Evolutionary conservation across 805 yeast genomes (phyloP).

Genomic region (Isabelozyma rhagii): DNA sequence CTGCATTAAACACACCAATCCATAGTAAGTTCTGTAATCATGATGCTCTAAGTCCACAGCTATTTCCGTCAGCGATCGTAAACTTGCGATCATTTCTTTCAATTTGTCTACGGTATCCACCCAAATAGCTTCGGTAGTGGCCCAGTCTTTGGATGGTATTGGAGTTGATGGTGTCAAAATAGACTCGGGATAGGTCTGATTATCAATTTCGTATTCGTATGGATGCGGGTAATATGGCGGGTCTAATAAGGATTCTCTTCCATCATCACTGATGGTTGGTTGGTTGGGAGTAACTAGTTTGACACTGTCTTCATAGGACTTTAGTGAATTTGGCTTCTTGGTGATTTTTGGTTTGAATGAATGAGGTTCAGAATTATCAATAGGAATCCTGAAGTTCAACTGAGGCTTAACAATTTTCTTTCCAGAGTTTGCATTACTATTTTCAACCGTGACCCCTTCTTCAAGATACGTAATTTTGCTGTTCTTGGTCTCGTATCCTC

Average conservation of each 20-base stretch:
- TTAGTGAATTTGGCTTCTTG: constrained; percentile 68
- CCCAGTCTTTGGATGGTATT: constrained; percentile 62
- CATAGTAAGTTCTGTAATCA: constrained; percentile 85
- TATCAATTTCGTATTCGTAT: constrained; percentile 68
- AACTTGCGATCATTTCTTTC: constrained; percentile 49
- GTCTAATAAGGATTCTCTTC: constrained; percentile 29
- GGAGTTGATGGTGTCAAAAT: constrained; percentile 43
- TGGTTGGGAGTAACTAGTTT: constrained; percentile 25
- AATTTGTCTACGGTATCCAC: constrained; percentile 60
- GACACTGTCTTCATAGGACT: constrained; percentile 52
- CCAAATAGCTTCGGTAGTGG: constrained; percentile 61
- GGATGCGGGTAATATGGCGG: constrained; percentile 77
- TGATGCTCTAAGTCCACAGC: constrained; percentile 98
- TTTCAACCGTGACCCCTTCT: constrained; percentile 24
- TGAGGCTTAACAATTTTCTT: constrained; percentile 66
- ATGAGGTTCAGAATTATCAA: constrained; percentile 63
- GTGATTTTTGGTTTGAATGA: constrained; percentile 79
- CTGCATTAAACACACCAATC: constrained; percentile 91
- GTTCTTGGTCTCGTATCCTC: constrained; percentile 8
- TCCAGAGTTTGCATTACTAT: constrained; percentile 8
- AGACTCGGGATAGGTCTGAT: constrained; percentile 63
- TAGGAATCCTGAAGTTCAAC: constrained; percentile 46
- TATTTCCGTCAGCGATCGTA: constrained; percentile 54
- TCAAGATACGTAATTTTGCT: constrained; percentile 48
- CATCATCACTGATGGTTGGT: constrained; percentile 9